A percentile compares a stretch with the other conserved stretches of the same genome.
Evolutionary conservation across 768 basidiomycete genomes (phyloP).

Genomic region (Serendipita sp.): DNA sequence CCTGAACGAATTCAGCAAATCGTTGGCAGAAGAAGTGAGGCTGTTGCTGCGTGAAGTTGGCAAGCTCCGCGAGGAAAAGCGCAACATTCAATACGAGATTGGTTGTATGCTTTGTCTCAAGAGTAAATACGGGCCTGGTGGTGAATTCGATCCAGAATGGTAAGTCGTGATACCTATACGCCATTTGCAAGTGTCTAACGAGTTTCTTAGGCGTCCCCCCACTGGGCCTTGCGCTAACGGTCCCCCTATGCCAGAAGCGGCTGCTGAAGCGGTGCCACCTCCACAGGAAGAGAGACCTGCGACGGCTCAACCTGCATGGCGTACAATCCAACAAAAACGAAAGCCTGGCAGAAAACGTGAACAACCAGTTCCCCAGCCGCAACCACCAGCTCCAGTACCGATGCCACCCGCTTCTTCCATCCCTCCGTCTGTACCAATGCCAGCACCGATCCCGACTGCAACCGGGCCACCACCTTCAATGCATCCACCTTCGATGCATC

Average conservation of each 20-base stretch:
- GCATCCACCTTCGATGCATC: constrained; percentile 5
- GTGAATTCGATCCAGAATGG: constrained; percentile 78
- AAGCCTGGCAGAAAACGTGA: not conserved
- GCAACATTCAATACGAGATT: constrained; percentile 62
- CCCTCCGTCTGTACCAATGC: not conserved
- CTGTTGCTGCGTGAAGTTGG: constrained; percentile 73
- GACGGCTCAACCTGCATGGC: not conserved
- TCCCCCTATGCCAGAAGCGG: constrained; percentile 1
- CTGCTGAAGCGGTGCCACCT: not conserved
- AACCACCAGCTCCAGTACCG: not conserved
- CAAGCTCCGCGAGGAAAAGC: constrained; percentile 61
- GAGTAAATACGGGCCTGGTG: constrained; percentile 68
- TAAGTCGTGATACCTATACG: constrained; percentile 2
- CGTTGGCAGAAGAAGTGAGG: constrained; percentile 66
- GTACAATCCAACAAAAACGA: not conserved
- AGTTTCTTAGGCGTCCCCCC: not conserved
- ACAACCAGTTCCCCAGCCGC: not conserved
- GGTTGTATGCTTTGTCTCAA: constrained; percentile 52
- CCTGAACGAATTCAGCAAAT: constrained; percentile 75
- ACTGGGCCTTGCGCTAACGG: not conserved
- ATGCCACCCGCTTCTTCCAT: not conserved
- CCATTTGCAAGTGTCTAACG: not conserved
- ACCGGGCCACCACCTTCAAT: not conserved
- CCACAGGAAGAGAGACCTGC: not conserved
- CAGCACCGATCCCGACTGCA: not conserved